A percentile compares a stretch with the other conserved stretches of the same genome.
These are phyloP conservation scores for Bipolaris oryzae DNA, from an alignment of 2,329 filamentous ascomycete genomes.

Conservation along the genomic window DNA sequence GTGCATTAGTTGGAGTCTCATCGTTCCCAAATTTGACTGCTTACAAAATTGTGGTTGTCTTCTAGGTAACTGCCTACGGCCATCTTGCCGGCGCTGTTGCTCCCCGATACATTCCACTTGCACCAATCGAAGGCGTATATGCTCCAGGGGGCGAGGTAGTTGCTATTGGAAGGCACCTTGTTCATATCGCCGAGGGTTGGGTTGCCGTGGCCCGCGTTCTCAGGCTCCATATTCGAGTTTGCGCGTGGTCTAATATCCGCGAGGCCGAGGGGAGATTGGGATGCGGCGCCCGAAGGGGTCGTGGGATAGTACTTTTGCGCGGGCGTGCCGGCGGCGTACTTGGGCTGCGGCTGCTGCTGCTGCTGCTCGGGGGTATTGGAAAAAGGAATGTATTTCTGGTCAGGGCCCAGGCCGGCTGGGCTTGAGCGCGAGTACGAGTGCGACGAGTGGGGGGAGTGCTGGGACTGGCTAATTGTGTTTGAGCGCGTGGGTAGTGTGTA, in stretches of 20 bases:
- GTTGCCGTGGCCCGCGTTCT: conserved; percentile 62
- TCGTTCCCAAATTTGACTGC: background rate
- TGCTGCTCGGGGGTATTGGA: conserved; percentile 65
- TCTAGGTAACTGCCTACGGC: conserved; percentile 96
- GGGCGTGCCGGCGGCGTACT: conserved; percentile 50
- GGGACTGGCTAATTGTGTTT: conserved; percentile 65
- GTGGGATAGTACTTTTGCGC: conserved; percentile 65
- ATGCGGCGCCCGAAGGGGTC: conserved; percentile 63
- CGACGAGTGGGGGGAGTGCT: conserved; percentile 36
- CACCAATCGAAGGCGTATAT: conserved; percentile 99
- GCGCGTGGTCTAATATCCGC: conserved; percentile 89
- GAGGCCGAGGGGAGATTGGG: conserved; percentile 87
- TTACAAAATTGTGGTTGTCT: conserved; percentile 89
- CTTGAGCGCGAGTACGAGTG: conserved; percentile 81
- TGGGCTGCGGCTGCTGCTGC: conserved; percentile 44
- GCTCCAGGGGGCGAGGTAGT: conserved; percentile 92
- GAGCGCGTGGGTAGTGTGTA: conserved; percentile 71
- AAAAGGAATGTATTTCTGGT: conserved; percentile 68
- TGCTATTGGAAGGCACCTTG: conserved; percentile 76
- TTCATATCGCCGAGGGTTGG: conserved; percentile 69
- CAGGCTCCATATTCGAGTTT: conserved; percentile 79
- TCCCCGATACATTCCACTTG: conserved; percentile 84
- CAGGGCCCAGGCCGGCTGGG: conserved; percentile 66
- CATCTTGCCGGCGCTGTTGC: conserved; percentile 81
- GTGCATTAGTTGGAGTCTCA: background rate